These are phyloP conservation scores for Helminthosporium solani DNA, from an alignment of 2,329 filamentous ascomycete genomes.

Conservation along the genomic window DNA sequence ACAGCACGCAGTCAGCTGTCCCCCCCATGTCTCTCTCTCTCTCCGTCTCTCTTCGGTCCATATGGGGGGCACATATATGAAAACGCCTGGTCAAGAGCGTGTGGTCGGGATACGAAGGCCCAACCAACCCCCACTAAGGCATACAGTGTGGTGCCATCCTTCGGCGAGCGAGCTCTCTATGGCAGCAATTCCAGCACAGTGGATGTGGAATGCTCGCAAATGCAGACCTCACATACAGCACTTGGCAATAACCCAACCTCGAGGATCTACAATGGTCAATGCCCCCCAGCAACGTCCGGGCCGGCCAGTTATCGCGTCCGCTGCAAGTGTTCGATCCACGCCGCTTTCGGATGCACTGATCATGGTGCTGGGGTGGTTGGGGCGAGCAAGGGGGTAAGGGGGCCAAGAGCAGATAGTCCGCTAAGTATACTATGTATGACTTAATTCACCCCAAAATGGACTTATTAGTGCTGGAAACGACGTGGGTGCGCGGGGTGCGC, in stretches of 20 bases:
- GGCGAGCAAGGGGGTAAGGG: slow-evolving; percentile 18
- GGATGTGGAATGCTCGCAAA: slow-evolving; percentile 9
- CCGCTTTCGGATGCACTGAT: slow-evolving; percentile 26
- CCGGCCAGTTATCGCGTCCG: slow-evolving; percentile 44
- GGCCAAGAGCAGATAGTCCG: slow-evolving; percentile 14
- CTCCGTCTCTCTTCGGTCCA: too few species aligned
- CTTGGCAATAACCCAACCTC: slow-evolving; percentile 37
- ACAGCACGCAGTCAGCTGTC: too few species aligned
- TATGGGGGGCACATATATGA: too few species aligned
- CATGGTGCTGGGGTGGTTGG: slow-evolving; percentile 25
- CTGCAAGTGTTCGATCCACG: slow-evolving; percentile 39
- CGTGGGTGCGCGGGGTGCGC: slow-evolving; percentile 21
- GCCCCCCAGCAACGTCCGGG: slow-evolving; percentile 40
- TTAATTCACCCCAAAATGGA: slow-evolving; percentile 24
- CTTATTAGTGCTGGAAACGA: slow-evolving; percentile 36
- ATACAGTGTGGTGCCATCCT: slow-evolving; percentile 6
- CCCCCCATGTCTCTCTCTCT: too few species aligned
- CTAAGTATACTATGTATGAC: slow-evolving; percentile 23
- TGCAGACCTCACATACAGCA: slow-evolving; percentile 16
- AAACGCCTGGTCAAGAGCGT: too few species aligned
- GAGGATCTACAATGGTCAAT: slow-evolving; percentile 38
- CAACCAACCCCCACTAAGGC: too few species aligned
- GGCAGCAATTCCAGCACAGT: slow-evolving; percentile 19
- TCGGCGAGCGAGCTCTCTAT: slow-evolving; percentile 23
- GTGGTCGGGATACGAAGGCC: too few species aligned